phyloP scores from a whole-genome alignment of 2,329 filamentous ascomycete genomes.

The Dothideomycetes sp. region DNA sequence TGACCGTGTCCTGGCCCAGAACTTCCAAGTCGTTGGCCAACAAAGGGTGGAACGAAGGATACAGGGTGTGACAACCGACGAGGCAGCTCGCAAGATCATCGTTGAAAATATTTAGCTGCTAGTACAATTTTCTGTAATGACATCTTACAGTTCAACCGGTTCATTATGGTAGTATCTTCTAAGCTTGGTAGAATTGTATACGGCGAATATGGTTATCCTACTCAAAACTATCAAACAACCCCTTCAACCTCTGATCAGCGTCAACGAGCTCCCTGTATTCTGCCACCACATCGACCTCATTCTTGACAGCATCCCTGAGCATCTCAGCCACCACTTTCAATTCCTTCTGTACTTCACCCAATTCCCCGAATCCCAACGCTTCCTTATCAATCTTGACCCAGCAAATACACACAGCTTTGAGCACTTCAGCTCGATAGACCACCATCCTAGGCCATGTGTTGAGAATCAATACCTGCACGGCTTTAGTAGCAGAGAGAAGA shows the following conservation, averaged over 20 bases:
- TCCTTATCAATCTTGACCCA: constrained; percentile 26
- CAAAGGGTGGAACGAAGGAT: too few species aligned
- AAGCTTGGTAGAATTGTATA: too few species aligned
- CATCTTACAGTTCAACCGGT: too few species aligned
- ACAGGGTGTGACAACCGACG: too few species aligned
- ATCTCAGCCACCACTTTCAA: constrained; percentile 19
- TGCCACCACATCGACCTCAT: constrained; percentile 20
- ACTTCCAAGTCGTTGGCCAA: too few species aligned
- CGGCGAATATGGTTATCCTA: too few species aligned
- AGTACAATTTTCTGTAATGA: too few species aligned
- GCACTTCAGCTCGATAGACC: constrained; percentile 53
- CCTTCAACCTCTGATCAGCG: constrained; percentile 23
- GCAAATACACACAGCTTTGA: constrained; percentile 45
- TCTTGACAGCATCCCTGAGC: constrained; percentile 19
- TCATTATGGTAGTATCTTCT: too few species aligned
- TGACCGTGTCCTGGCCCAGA: too few species aligned
- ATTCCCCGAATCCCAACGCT: not conserved
- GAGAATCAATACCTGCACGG: constrained; percentile 49
- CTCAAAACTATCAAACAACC: too few species aligned
- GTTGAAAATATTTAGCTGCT: too few species aligned
- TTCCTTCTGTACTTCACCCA: constrained; percentile 17
- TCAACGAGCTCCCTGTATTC: constrained; percentile 20
- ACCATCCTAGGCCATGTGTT: constrained; percentile 62
- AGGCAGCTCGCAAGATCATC: too few species aligned
- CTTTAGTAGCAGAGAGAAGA: constrained; percentile 43